Base-by-base conservation (phyloP, 305 asterid genomes). In the Solanum hybrid region DNA sequence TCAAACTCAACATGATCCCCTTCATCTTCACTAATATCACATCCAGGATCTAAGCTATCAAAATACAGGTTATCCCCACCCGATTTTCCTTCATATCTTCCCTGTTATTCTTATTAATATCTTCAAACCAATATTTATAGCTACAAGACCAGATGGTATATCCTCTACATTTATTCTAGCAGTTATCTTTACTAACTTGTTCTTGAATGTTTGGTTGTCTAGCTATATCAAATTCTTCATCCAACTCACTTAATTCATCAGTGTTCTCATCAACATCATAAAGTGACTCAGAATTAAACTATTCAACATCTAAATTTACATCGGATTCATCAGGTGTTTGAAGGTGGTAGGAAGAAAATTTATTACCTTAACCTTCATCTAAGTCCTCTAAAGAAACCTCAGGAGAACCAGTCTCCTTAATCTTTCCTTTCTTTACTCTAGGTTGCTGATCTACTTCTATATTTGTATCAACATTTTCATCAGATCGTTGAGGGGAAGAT, bases 401-500 rank as follows among this genome's bases (percentile, higher is more conserved):
- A 40, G 14, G 51, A 40, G 14, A 40, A 69, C 17, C 32, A 69
- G 2, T 8, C 32, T 69, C 4, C 5, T 69, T 24, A 22, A 4
- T n/a, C 0, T 66, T 24, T 24, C 9, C 15, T 24, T 69, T 1
- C 7, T 10, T 2, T 69, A n/a, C 27, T 3, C 32, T 69, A 24
- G 15, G 15, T 13, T 69, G 0, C 3, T 64, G 0, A 4, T 64
- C 5, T 64, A 22, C 13, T 3, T 64, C 0, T 64, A 4, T 22
- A 64, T 64, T 8, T 19, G 3, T 24, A 64, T 22, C 6, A 22
- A 4, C 0, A 69, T 2, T 26, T 24, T n/a, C 0, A 24, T 24
- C 2, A 69, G 0, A 24, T 10, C 3, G 14, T 22, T 19, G 11
- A 60, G 26, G 11, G 29, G 14, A n/a, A 9, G 31, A n/a, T 11